These are phyloP conservation scores for Nakazawaea sp. DNA, from an alignment of 805 yeast genomes.

Conservation along the genomic window DNA sequence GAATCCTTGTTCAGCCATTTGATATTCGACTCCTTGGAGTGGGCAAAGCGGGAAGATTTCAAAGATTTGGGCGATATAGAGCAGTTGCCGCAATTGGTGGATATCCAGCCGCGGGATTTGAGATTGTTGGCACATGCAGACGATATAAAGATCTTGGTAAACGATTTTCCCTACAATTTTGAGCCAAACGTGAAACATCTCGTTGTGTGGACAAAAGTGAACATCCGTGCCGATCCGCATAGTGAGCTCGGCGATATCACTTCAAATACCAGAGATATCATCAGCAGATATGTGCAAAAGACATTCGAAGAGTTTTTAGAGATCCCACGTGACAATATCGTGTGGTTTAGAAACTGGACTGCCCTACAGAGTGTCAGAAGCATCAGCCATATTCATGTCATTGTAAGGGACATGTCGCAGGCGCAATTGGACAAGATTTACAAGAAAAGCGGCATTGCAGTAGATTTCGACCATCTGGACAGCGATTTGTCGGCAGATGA, in stretches of 20 bases:
- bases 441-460: constrained; percentile 6
- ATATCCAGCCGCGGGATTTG: constrained; percentile 22
- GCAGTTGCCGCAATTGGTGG: constrained; percentile 16
- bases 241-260: constrained; percentile 48
- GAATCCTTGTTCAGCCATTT: constrained; percentile 42
- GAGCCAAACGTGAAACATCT: constrained; percentile 46
- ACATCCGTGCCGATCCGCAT: constrained; percentile 43
- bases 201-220: constrained; percentile 61
- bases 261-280: constrained; percentile 28
- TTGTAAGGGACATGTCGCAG: constrained; percentile 35
- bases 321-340: constrained; percentile 28
- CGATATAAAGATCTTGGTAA: constrained; percentile 41
- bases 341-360: constrained; percentile 73
- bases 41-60: constrained; percentile 33
- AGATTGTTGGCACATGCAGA: constrained; percentile 32
- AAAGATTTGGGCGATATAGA: constrained; percentile 16
- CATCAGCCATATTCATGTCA: constrained; percentile 65
- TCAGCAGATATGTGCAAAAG: constrained; percentile 36
- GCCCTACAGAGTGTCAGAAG: constrained; percentile 60
- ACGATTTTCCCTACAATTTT: constrained; percentile 66
- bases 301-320: constrained; percentile 44
- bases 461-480: constrained; percentile 5
- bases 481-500: constrained; percentile 2
- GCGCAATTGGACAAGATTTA: constrained; percentile 11
- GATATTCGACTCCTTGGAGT: constrained; percentile 37